Evolutionary conservation across 129 eudicot species (phyloP).

Genomic region (Solidago caesia): DNA sequence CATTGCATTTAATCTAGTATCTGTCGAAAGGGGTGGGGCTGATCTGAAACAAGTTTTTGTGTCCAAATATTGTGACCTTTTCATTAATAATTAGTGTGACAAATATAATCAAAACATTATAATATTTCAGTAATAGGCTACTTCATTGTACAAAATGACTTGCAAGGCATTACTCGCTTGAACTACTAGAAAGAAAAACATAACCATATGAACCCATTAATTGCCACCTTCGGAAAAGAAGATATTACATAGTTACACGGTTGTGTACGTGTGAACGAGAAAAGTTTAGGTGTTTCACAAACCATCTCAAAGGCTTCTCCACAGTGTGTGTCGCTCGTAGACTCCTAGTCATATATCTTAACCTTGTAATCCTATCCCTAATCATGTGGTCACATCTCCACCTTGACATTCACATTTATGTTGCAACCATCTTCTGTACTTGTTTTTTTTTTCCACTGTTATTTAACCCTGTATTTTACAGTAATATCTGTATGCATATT

Average conservation of each 20-base stretch:
- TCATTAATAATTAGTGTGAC: no score
- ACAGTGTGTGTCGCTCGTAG: neutral
- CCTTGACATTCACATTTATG: neutral
- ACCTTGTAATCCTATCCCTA: neutral
- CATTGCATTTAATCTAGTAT: neutral
- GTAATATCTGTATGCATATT: neutral
- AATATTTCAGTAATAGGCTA: no score
- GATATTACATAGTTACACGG: neutral
- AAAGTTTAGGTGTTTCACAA: neutral
- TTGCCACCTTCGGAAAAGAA: neutral
- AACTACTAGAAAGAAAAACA: no score
- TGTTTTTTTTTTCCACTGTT: neutral
- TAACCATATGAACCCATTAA: no score
- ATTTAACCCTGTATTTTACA: neutral
- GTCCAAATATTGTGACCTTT: no score
- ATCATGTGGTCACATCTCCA: neutral
- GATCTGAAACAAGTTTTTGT: no score
- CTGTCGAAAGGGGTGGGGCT: no score
- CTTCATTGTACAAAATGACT: no score
- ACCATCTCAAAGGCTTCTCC: neutral
- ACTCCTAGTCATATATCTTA: neutral
- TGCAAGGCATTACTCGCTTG: no score
- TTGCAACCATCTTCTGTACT: conserved; percentile 1
- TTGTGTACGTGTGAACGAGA: neutral
- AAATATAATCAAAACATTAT: no score